Base-by-base conservation (phyloP, 2,329 filamentous ascomycete genomes). In the Aspergillus clavatus region DNA sequence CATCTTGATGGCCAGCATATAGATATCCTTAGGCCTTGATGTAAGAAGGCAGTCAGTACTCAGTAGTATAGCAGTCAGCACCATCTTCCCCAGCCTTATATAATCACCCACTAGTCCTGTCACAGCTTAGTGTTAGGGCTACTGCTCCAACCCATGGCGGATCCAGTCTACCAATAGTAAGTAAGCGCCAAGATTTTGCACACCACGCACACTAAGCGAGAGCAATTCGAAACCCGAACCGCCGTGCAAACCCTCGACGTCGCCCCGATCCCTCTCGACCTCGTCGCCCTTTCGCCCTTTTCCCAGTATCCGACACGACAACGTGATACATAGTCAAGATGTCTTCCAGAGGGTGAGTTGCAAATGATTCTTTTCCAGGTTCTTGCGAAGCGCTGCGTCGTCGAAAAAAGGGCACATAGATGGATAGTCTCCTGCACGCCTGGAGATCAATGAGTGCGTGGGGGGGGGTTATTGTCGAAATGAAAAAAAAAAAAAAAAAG, bases 321-420 rank as follows among this genome's bases (percentile, higher is more conserved):
- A 58, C 55, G 61, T 62, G 60, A 72, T 63, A 67, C 58, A 59
- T 57, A 64, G 63, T 58, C 69, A 73, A 68, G 58, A 75, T 75
- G 72, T 74, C 72, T 67, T 72, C 72, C 59, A 70, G 72, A 71
- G 72, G 72, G 72, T 75, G 67, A 68, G 71, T 68, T 46, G 46
- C 48, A 52, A n/a, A 43, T 41, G 50, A 37, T 50, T 38, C 24
- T 46, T 53, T 27, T 46, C 42, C 19, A 21, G 42, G 45, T 37
- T 46, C 29, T 41, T 53, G 49, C 47, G 48, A 41, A 41, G 38
- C 27, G 45, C 37, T 46, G 16, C 18, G 23, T 21, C 39, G 53
- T 42, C 40, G 23, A 37, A 31, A 28, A n/a, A 27, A 11, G 18
- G 36, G 11, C 16, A 10, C 14, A 22, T 11, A 19, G 11, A 19